These are phyloP conservation scores for Leishmania turanica DNA, from an alignment of 208 protist species.

Conservation along the genomic window DNA sequence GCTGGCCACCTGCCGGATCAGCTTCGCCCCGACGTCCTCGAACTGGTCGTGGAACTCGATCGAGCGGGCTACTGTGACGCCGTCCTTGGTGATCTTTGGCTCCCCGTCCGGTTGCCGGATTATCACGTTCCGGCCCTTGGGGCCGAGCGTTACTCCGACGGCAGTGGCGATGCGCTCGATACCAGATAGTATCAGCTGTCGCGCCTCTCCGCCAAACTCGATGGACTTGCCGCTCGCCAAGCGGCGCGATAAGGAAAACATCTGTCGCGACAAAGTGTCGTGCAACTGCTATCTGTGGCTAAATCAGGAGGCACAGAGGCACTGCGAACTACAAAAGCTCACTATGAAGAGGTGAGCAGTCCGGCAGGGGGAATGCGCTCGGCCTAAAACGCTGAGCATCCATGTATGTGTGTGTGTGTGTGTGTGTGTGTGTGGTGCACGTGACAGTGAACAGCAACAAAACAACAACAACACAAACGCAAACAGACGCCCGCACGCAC, in stretches of 20 bases:
- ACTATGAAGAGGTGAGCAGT: background rate
- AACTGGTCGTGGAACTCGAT: conserved; percentile 98
- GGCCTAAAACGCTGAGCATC: background rate
- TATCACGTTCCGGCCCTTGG: conserved; percentile 99
- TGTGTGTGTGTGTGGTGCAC: background rate
- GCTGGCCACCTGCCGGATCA: conserved; percentile 96
- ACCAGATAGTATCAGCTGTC: conserved; percentile 95
- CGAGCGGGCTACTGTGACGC: conserved; percentile 99
- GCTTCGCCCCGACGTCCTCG: conserved; percentile 98
- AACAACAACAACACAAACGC: background rate
- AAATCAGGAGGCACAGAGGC: background rate
- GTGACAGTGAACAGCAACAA: background rate
- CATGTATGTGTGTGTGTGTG: background rate
- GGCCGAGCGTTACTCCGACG: conserved; percentile 98
- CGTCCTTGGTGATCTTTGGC: conserved; percentile 99
- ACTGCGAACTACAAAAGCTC: background rate
- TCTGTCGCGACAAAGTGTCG: conserved; percentile 1
- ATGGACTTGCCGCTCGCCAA: conserved; percentile 92
- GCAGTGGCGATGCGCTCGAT: conserved; percentile 98
- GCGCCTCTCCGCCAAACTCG: conserved; percentile 94
- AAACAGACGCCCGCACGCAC: background rate
- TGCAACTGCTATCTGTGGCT: background rate
- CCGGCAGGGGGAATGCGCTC: background rate
- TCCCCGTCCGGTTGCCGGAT: conserved; percentile 97
- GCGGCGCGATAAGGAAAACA: conserved; percentile 39